Evolutionary conservation across 148 eudicot genomes (phyloP), one percentile per base, ranked within the genome.

Genomic region (Drosera capensis): DNA sequence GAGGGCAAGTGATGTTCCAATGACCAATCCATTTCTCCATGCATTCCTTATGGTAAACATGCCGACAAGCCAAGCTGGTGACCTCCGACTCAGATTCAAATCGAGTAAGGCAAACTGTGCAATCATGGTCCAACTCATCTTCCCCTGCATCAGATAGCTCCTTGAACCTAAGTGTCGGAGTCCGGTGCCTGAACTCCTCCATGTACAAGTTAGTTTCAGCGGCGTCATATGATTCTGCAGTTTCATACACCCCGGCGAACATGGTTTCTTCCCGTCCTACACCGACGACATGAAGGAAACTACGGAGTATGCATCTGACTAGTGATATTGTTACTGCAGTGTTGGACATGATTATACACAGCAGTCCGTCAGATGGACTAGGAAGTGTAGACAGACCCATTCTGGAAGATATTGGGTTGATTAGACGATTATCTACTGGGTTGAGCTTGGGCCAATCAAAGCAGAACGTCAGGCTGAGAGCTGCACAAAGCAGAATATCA

Each of bases 351-450:
- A 72, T 68, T 14, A 68, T 47, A 9, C 74, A 66, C 4, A 76
- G 60, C 14, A 76, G 55, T 23, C 82, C 82, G 3, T 65, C 78
- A 11, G 71, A 77, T 8, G 78, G 45, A 37, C 61, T 65, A 20
- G 78, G 67, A 44, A 63, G 67, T 8, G 66, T 54, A 6, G 82
- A 64, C 21, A 76, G 68, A 28, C 75, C 82, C 82, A 76, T 76
- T 21, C 1, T 44, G 38, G 9, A 13, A 11, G n/a, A 4, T 3
- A 4, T 5, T 9, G n/a, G 6, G 0, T 4, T 11, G 9, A 34
- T 2, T 4, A 9, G n/a, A 34, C 5, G 2, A 34, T 2, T 34
- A 11, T 34, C 11, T 9, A 15, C 38, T 34, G n/a, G 38, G n/a
- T 34, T 34, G 38, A 34, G n/a, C 38, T 34, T 11, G 38, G n/a